phyloP scores from a whole-genome alignment of 1,139 yeast genomes.

The Taphrina pruni region DNA sequence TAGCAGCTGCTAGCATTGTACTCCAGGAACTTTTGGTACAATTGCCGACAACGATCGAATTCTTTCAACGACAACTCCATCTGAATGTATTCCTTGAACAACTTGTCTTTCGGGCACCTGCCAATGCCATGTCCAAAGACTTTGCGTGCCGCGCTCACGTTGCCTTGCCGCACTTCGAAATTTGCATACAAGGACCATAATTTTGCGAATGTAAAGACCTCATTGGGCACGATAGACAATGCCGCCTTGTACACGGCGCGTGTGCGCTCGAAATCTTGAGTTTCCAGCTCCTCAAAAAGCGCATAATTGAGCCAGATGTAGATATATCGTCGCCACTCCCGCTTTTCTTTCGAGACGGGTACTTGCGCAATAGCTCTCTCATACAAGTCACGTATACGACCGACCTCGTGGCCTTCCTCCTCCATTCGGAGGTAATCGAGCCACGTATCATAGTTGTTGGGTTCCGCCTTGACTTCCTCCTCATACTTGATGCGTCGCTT shows the following conservation, averaged over 20 bases:
- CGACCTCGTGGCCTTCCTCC: conserved; percentile 51
- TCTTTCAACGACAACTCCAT: conserved; percentile 63
- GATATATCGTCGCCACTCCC: conserved; percentile 70
- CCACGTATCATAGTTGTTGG: conserved; percentile 77
- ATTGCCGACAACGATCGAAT: conserved; percentile 74
- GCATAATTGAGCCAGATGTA: conserved; percentile 74
- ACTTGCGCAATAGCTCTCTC: conserved; percentile 59
- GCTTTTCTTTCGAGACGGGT: conserved; percentile 52
- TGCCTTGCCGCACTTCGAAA: conserved; percentile 71
- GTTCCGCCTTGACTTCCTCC: conserved; percentile 56
- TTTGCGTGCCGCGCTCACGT: conserved; percentile 64
- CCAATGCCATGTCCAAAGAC: conserved; percentile 78
- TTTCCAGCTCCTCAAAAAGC: conserved; percentile 64
- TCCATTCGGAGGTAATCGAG: conserved; percentile 68
- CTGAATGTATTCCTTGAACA: conserved; percentile 68
- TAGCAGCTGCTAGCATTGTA: conserved; percentile 56
- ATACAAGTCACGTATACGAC: conserved; percentile 53
- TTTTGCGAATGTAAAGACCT: conserved; percentile 68
- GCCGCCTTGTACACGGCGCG: conserved; percentile 61
- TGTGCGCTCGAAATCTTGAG: conserved; percentile 57
- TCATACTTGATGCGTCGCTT: conserved; percentile 67
- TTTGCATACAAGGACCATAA: conserved; percentile 75
- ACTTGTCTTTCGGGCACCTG: conserved; percentile 62
- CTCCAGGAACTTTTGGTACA: conserved; percentile 74
- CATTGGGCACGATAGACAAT: conserved; percentile 62